phyloP scores from a whole-genome alignment of 352 stramenopile species.

The Phytophthora cryptogea region DNA sequence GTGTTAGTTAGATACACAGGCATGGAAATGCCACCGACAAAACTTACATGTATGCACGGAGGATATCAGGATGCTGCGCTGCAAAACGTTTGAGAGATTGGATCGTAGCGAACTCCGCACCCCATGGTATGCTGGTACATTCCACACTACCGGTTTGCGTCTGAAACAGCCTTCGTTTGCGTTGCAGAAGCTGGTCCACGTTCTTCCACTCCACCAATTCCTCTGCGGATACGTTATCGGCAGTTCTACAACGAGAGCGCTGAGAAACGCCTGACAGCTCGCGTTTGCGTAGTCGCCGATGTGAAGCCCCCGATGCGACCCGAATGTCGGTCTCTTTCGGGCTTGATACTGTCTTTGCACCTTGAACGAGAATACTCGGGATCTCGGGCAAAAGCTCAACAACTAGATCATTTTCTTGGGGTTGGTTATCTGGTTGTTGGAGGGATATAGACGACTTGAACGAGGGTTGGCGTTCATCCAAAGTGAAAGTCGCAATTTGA shows the following conservation, averaged over 20 bases:
- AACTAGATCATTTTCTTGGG: background rate
- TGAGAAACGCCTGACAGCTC: slow-evolving; percentile 5
- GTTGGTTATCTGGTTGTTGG: background rate
- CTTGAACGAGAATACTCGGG: slow-evolving; percentile 17
- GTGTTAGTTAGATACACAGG: background rate
- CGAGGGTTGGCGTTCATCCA: background rate
- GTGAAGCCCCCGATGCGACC: background rate
- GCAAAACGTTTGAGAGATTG: slow-evolving; percentile 71
- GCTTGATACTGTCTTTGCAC: background rate
- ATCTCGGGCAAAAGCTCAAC: slow-evolving; percentile 27
- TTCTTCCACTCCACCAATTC: slow-evolving; percentile 68
- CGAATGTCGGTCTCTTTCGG: slow-evolving; percentile 5
- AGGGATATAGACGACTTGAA: background rate
- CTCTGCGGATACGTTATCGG: slow-evolving; percentile 30
- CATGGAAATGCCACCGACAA: background rate
- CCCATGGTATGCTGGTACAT: slow-evolving; percentile 54
- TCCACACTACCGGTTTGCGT: slow-evolving; percentile 44
- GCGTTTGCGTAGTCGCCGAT: slow-evolving; percentile 1
- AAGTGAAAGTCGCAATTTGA: background rate
- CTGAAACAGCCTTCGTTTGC: slow-evolving; percentile 52
- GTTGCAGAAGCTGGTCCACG: slow-evolving; percentile 56
- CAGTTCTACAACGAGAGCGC: slow-evolving; percentile 12
- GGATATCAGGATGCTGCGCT: slow-evolving; percentile 50
- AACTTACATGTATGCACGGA: slow-evolving; percentile 61
- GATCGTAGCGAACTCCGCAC: slow-evolving; percentile 62